Base-by-base conservation (phyloP, 306 rosid species). In the Trifolium repens region DNA sequence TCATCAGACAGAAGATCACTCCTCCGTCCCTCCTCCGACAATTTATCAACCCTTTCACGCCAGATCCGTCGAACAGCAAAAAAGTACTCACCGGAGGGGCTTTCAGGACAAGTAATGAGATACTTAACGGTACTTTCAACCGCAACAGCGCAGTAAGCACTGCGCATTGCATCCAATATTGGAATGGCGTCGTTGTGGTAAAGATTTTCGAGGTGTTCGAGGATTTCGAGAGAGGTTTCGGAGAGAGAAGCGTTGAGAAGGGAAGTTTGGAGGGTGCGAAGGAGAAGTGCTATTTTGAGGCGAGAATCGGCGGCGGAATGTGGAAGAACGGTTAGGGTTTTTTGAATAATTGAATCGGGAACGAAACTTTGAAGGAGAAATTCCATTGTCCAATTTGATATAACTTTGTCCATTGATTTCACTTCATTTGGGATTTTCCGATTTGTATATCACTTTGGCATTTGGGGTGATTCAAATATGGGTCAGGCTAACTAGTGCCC, bases 111-210 rank as follows among this genome's bases (percentile, higher is more conserved):
- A 0, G 77, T 82, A 13, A 42, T 75, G 8, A 94, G 73, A 68
- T 80, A 83, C 79, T 82, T 90, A 15, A 86, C 91, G 5, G 96
- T 84, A 59, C 91, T 85, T 59, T 94, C 97, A 42, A 89, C 83
- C 6, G 97, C 93, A 58, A 94, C 88, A 0, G 97, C 87, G 30
- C 86, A 74, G 52, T 89, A 94, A 1, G 97, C 99, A 1, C 73
- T 79, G 16, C 76, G 85, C 84, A 86, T 83, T 9, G 92, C 15
- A 2, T 72, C 78, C 37, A 67, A 8, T 9, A 66, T 16, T 0
- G 83, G 24, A 75, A 42, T 10, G 7, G 82, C 86, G 3, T 73
- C 76, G 11, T 9, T 17, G 3, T 77, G 64, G 17, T 89, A 82
- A 53, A 94, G 55, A 0, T 69, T 75, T 9, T 87, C 96, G 34